These are phyloP conservation scores for Nicotiana paniculata DNA, from an alignment of 257 asterid species.

Conservation along the genomic window DNA sequence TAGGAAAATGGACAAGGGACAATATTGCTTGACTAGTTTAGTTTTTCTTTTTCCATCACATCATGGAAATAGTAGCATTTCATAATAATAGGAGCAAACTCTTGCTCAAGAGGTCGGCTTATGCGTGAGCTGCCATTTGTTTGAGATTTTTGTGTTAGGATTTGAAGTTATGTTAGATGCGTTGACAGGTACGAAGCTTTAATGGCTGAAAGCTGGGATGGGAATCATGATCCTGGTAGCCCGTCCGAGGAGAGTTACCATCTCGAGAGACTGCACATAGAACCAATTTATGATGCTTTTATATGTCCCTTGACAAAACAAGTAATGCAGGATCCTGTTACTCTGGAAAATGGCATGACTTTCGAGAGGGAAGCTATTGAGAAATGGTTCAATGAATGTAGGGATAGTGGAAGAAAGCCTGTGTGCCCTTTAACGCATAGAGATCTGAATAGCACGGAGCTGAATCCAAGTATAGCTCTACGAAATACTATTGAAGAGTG, in stretches of 20 bases:
- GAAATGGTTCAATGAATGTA: slow-evolving; percentile 77
- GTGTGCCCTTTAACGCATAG: slow-evolving; percentile 74
- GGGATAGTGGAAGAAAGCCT: slow-evolving; percentile 56
- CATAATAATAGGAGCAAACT: background rate
- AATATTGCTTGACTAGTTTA: background rate
- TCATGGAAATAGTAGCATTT: background rate
- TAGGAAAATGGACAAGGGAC: background rate
- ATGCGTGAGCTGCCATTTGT: background rate
- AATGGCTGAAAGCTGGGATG: slow-evolving; percentile 81
- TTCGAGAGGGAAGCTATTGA: slow-evolving; percentile 94
- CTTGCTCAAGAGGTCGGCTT: background rate
- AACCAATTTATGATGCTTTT: slow-evolving; percentile 83
- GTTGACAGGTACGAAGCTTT: slow-evolving; percentile 25
- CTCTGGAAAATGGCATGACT: slow-evolving; percentile 80
- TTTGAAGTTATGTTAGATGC: slow-evolving; percentile 3
- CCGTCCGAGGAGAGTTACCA: slow-evolving; percentile 79
- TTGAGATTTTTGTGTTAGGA: slow-evolving; percentile 2
- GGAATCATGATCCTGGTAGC: slow-evolving; percentile 49
- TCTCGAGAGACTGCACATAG: slow-evolving; percentile 66
- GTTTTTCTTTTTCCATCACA: background rate
- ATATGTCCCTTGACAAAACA: slow-evolving; percentile 84
- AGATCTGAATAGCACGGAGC: slow-evolving; percentile 65
- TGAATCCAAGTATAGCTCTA: slow-evolving; percentile 86
- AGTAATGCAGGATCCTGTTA: slow-evolving; percentile 88
- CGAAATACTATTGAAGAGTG: slow-evolving; percentile 87